These are phyloP conservation scores for Aspergillus proliferans DNA, from an alignment of 2,329 filamentous ascomycete species.

Conservation along the genomic window DNA sequence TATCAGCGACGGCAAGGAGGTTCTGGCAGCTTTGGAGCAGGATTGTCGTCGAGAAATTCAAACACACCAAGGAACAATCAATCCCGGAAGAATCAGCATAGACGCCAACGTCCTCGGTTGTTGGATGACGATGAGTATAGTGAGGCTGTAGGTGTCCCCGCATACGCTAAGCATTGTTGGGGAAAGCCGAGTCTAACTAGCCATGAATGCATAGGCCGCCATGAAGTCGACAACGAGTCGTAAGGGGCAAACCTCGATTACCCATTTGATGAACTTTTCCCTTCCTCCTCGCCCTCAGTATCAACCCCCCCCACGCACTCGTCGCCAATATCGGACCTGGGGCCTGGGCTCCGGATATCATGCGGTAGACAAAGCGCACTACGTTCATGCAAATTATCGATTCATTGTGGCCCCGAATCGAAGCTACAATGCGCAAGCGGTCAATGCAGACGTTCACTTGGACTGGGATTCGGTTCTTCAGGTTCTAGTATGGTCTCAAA, in stretches of 20 bases:
- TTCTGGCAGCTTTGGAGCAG: slow-evolving; percentile 36
- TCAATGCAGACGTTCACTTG: slow-evolving; percentile 80
- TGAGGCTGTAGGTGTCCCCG: slow-evolving; percentile 57
- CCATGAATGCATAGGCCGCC: slow-evolving; percentile 43
- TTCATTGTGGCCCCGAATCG: slow-evolving; percentile 84
- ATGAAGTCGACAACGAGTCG: slow-evolving; percentile 63
- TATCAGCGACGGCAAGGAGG: slow-evolving; percentile 37
- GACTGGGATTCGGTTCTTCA: slow-evolving; percentile 90
- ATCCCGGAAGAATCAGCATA: slow-evolving; percentile 72
- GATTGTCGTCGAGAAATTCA: slow-evolving; percentile 31
- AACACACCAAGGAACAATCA: slow-evolving; percentile 62
- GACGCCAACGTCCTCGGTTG: slow-evolving; percentile 66
- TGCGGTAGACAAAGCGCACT: slow-evolving; percentile 81
- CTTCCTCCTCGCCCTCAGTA: slow-evolving; percentile 65
- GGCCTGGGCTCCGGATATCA: slow-evolving; percentile 58
- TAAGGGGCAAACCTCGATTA: slow-evolving; percentile 93
- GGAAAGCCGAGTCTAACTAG: slow-evolving; percentile 12
- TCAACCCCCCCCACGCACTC: slow-evolving; percentile 51
- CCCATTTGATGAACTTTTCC: slow-evolving; percentile 89
- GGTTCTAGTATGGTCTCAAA: slow-evolving; percentile 82
- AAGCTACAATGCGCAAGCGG: slow-evolving; percentile 72
- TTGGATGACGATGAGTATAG: slow-evolving; percentile 83
- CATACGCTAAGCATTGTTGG: background rate
- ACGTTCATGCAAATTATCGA: slow-evolving; percentile 93
- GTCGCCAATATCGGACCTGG: slow-evolving; percentile 70